Evolutionary conservation across 108 stramenopile species (phyloP), one percentile per base, ranked within the genome.

Genomic region (Seminavis robusta): DNA sequence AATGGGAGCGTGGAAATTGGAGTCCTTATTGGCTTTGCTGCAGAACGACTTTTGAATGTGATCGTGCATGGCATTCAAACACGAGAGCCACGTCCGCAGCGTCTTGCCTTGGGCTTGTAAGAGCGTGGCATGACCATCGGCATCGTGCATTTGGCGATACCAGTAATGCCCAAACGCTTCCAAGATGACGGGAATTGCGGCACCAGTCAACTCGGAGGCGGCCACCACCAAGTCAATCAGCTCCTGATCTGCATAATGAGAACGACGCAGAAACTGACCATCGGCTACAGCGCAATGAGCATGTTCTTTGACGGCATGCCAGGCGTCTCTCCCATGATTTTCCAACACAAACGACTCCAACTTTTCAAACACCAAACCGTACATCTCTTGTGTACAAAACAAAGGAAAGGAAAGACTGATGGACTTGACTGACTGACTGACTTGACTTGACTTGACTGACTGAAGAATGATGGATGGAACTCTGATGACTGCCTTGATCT

Each of bases 231-330:
- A 49, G 23, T 67, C 59, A 20, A 67, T 50, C 9, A 58, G 48
- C 32, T 40, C 43, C 8, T 17, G 5, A 42, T 73, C 65, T 5
- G 59, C 58, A 53, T 73, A 73, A 21, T 61, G 39, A 0, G 36
- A 52, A 27, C 56, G 59, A 11, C 41, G 46, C 31, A 60, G 36
- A 47, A 73, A 73, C 2, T 47, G 52, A 11, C 55, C 36, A 52
- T 73, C 71, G 46, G 63, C 21, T 5, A 73, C 62, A n/a, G 27
- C 32, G 50, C 74, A 75, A 6, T 59, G 64, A 3, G 74, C 74
- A 26, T 56, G 41, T 41, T 64, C 68, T 44, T 75, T 75, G 49
- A 75, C 65, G 3, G 61, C 51, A 47, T 75, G 74, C 74, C 74
- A 75, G 28, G 53, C 57, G 11, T 69, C 63, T 23, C 59, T 25